These are phyloP conservation scores for Eucalyptus curtisii DNA, from an alignment of 345 rosid genomes.

Conservation along the genomic window DNA sequence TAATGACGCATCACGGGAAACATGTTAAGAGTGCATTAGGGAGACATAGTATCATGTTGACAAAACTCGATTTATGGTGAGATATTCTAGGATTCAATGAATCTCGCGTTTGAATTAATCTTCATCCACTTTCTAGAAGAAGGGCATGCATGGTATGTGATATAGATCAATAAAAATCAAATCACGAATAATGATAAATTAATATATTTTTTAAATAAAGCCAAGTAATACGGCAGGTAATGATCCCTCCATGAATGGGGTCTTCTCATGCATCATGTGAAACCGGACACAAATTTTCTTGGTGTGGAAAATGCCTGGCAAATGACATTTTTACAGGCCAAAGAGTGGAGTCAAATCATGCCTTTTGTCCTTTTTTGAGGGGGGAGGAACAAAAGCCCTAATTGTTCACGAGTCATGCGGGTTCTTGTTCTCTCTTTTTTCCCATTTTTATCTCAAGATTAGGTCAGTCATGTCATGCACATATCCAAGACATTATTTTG, in stretches of 20 bases:
- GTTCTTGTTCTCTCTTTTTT: neutral
- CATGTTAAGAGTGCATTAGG: neutral
- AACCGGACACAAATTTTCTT: neutral
- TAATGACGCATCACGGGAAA: neutral
- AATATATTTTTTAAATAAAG: neutral
- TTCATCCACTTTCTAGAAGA: neutral
- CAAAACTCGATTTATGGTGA: neutral
- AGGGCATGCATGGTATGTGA: neutral
- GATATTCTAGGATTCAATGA: fast-evolving
- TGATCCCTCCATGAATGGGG: neutral
- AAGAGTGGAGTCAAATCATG: neutral
- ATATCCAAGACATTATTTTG: neutral
- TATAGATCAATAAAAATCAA: neutral
- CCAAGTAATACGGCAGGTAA: neutral
- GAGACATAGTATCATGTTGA: neutral
- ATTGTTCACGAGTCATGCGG: neutral
- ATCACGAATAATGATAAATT: neutral
- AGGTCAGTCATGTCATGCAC: neutral
- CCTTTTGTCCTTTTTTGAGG: neutral
- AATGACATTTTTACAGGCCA: neutral
- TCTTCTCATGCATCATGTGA: neutral
- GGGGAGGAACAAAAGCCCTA: neutral
- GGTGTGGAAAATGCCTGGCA: neutral
- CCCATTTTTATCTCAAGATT: neutral
- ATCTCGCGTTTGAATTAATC: neutral